phyloP scores from a whole-genome alignment of 2,329 filamentous ascomycete genomes.

The Parascedosporium putredinis region DNA sequence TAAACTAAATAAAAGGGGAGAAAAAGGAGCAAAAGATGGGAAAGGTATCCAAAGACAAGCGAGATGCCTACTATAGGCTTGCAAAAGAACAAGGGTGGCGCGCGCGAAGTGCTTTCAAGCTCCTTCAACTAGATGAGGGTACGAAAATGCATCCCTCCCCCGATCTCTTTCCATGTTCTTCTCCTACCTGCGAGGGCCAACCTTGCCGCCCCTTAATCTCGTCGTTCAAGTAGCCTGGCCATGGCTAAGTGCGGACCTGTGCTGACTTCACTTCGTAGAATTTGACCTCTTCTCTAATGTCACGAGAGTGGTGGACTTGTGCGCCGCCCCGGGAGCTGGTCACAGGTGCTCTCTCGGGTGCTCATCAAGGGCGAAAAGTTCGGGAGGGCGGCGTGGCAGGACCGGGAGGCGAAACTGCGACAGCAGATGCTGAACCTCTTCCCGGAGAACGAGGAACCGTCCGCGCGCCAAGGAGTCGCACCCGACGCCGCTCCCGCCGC shows the following conservation, averaged over 20 bases:
- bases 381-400: conserved; percentile 75
- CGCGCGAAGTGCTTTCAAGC: conserved; percentile 90
- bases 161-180: too few relatives aligned
- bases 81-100: conserved; percentile 99
- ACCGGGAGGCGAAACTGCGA: conserved; percentile 60
- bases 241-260: too few relatives aligned
- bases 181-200: too few relatives aligned
- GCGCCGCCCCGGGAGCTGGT: conserved; percentile 94
- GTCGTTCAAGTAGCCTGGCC: conserved; percentile 5
- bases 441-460: conserved; percentile 13
- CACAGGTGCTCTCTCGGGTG: conserved; percentile 86
- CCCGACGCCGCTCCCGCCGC: too few relatives aligned
- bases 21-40: conserved; percentile 71
- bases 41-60: conserved; percentile 97
- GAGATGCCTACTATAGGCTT: conserved; percentile 93
- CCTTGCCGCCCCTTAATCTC: too few relatives aligned
- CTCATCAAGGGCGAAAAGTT: conserved; percentile 91
- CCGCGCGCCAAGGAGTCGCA: neutral
- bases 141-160: conserved; percentile 5
- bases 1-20: too few relatives aligned
- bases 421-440: conserved; percentile 49
- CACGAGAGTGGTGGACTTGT: conserved; percentile 87
- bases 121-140: conserved; percentile 86
- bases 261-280: conserved; percentile 43
- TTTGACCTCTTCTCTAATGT: conserved; percentile 90